Base-by-base conservation (phyloP, 2,329 filamentous ascomycete species). In the Thermothelomyces thermophilus region DNA sequence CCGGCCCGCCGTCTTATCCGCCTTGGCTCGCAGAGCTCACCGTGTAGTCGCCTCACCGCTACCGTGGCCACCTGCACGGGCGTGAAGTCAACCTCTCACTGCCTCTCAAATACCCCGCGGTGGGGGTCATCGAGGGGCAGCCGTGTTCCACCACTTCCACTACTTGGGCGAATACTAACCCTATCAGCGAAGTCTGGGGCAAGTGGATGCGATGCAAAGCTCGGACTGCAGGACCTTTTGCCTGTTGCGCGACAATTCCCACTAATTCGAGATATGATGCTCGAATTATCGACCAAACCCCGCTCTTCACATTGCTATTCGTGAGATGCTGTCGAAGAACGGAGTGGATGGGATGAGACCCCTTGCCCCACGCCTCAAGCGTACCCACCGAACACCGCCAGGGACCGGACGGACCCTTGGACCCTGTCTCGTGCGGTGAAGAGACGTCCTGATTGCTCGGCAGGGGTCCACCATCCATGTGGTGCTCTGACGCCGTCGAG, bases 401-500 rank as follows among this genome's bases (percentile, higher is more conserved):
- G 16, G 6, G 13, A 35, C 50, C 47, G 41, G 46, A 28, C 22
- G 19, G 39, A 33, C 43, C 43, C 44, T 50, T 41, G 33, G 50
- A 50, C 52, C 52, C 52, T 52, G 49, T 45, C 46, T 46, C 28
- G 16, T 40, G 41, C 41, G 26, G 47, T 46, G 19, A 43, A 20
- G 39, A 39, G 20, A 30, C 26, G 28, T 4, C 45, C 26, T 51
- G 41, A 51, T 48, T 53, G 44, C 44, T 37, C 10, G 45, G 30
- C 44, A 26, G 17, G 24, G 44, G 33, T 30, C 41, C 48, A 39
- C 40, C 44, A 41, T 36, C 41, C 26, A 22, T 33, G 41, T 37
- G 41, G 39, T 47, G n/a, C 34, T 45, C 30, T 41, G 33, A 17
- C 49, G 20, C 14, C 48, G 22, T 45, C 40, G 17, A 24, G 19